Evolutionary conservation across 164 flowering plant species (phyloP), one percentile per base, ranked within the genome.

Genomic region (Annona squamosa): DNA sequence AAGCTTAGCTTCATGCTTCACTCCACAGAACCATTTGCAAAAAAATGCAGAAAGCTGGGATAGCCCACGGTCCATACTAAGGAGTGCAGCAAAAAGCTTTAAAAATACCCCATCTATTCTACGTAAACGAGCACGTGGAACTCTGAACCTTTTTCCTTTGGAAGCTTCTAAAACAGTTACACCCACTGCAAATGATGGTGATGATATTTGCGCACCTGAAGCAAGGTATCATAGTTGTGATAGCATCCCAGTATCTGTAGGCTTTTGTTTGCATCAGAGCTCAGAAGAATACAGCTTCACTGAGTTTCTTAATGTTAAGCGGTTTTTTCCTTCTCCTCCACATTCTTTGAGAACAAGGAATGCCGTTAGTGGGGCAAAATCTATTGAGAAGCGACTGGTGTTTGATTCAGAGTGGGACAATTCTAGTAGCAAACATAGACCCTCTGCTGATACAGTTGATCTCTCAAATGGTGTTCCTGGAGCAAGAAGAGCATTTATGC

Each of bases 51-150:
- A 4, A 26, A 71, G 46, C 64, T 19, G 69, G 68, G 52, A 48
- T 68, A 78, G 83, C 72, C 86, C 85, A 6, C 83, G 79, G 59
- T 76, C 84, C n/a, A 76, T 77, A 65, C 78, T 88, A 76, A 85
- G 80, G 77, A 83, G 48, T 18, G 83, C 82, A 46, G 90, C 89
- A 4, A 78, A 63, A 75, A 84, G 77, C 68, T 88, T 73, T 70
- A 67, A 69, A 48, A 80, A 74, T 46, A 80, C 79, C 44, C 92
- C 90, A 16, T 83, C 87, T 17, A 88, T 88, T 43, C 79, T 88
- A 3, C 82, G 92, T 48, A 88, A 81, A 69, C 71, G 85, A 71
- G 68, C 43, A 43, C 70, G 74, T 57, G 59, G 26, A 46, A 26
- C 74, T 65, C 66, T 67, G 67, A 75, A 46, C 18, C 59, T 17